A percentile compares a stretch with the other conserved stretches of the same genome.
These are phyloP conservation scores for Neofusicoccum umdonicola DNA, from an alignment of 2,329 filamentous ascomycete genomes.

Conservation along the genomic window DNA sequence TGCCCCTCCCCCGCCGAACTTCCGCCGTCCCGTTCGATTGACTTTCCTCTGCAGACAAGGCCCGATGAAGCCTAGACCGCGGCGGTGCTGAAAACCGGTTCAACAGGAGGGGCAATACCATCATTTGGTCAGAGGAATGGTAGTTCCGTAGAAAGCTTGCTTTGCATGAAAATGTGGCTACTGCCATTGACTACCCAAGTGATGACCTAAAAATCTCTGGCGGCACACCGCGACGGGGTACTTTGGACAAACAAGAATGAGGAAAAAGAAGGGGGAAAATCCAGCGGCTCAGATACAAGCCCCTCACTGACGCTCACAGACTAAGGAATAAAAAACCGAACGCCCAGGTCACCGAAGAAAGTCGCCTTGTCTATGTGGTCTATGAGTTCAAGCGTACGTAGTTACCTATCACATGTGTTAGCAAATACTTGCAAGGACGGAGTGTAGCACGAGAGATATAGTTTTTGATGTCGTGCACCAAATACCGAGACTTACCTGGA, in stretches of 20 bases:
- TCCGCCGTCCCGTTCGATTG: not conserved
- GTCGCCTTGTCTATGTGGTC: conserved; percentile 1
- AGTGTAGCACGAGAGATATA: no score
- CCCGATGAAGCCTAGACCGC: not conserved
- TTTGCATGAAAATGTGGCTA: no score
- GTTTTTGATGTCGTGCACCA: no score
- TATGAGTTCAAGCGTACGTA: conserved; percentile 41
- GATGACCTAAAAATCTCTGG: no score
- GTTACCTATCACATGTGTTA: conserved; percentile 36
- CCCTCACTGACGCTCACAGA: not conserved
- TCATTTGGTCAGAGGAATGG: no score
- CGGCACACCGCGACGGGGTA: no score
- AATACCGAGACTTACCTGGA: conserved; percentile 65
- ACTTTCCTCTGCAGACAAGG: no score
- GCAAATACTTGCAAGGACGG: not conserved
- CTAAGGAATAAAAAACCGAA: not conserved
- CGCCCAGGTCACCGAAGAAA: not conserved
- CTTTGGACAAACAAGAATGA: not conserved
- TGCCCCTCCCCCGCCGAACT: not conserved
- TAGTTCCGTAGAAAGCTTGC: no score
- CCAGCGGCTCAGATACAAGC: not conserved
- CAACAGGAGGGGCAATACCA: no score
- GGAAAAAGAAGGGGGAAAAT: not conserved
- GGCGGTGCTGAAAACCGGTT: no score
- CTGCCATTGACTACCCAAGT: no score